Evolutionary conservation across 2,329 filamentous ascomycete genomes (phyloP).

Genomic region (Claviceps sp.): DNA sequence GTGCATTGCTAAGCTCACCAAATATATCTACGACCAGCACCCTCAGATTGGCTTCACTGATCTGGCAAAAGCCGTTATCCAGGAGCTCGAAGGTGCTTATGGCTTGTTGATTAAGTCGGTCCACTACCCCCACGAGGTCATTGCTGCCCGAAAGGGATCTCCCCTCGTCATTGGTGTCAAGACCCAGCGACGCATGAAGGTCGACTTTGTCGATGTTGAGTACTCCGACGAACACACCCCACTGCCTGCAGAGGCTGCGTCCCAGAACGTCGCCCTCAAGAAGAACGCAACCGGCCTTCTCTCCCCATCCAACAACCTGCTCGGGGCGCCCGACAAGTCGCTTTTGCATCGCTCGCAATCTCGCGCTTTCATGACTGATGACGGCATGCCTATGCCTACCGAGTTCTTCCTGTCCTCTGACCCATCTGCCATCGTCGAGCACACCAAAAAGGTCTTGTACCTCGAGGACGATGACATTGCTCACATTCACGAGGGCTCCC

Average conservation of each 20-base stretch:
- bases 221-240: conserved; percentile 75
- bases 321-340: conserved; percentile 92
- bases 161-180: conserved; percentile 94
- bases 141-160: conserved; percentile 96
- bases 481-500: conserved; percentile 95
- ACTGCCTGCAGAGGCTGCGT: conserved; percentile 84
- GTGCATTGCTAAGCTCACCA: conserved; percentile 97
- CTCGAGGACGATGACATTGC: conserved; percentile 99
- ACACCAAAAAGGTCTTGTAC: conserved; percentile 99
- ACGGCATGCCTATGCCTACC: conserved; percentile 92
- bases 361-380: conserved; percentile 95
- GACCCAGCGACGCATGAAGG: conserved; percentile 98
- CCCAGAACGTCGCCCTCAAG: conserved; percentile 94
- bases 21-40: conserved; percentile 95
- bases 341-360: conserved; percentile 97
- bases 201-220: conserved; percentile 98
- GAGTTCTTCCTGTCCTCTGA: conserved; percentile 99
- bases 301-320: conserved; percentile 45
- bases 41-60: conserved; percentile 91
- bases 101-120: conserved; percentile 96
- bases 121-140: conserved; percentile 94
- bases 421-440: conserved; percentile 94
- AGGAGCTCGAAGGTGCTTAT: conserved; percentile 95
- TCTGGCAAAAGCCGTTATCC: conserved; percentile 93
- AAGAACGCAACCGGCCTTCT: conserved; percentile 62